phyloP scores from a whole-genome alignment of 306 rosid species.

The Medicago ruthenica region DNA sequence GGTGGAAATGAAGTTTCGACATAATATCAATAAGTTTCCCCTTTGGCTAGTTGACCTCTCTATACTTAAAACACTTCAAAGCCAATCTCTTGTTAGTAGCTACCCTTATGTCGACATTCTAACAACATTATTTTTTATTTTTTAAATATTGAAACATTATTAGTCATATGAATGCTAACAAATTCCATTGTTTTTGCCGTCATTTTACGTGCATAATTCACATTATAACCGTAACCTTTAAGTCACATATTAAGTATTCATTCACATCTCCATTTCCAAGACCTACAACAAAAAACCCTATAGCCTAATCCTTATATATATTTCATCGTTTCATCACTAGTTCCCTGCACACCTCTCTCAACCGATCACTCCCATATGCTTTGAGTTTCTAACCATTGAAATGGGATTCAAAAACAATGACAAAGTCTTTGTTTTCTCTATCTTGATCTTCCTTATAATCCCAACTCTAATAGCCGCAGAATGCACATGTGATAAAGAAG shows the following conservation, averaged over 20 bases:
- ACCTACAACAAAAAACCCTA: not conserved
- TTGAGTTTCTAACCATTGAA: not conserved
- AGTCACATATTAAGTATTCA: too few species aligned
- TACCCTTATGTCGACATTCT: not conserved
- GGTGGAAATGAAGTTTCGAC: not conserved
- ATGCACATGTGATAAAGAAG: conserved; percentile 9
- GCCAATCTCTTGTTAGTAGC: not conserved
- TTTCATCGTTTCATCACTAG: not conserved
- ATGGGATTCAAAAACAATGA: not conserved
- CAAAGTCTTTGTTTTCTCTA: not conserved
- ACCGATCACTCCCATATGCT: not conserved
- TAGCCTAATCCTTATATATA: not conserved
- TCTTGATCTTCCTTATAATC: not conserved
- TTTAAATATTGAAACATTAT: too few species aligned
- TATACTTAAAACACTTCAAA: not conserved
- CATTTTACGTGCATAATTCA: not conserved
- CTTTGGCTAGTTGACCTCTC: not conserved
- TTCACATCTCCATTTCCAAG: too few species aligned
- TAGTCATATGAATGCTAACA: not conserved
- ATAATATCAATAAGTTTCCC: not conserved
- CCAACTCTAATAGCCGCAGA: not conserved
- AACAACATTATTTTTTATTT: not conserved
- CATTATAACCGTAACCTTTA: too few species aligned
- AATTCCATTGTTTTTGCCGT: too few species aligned
- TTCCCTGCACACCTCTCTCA: not conserved